These are phyloP conservation scores for Aureobasidium sp. DNA, from an alignment of 2,329 filamentous ascomycete species.

Conservation along the genomic window DNA sequence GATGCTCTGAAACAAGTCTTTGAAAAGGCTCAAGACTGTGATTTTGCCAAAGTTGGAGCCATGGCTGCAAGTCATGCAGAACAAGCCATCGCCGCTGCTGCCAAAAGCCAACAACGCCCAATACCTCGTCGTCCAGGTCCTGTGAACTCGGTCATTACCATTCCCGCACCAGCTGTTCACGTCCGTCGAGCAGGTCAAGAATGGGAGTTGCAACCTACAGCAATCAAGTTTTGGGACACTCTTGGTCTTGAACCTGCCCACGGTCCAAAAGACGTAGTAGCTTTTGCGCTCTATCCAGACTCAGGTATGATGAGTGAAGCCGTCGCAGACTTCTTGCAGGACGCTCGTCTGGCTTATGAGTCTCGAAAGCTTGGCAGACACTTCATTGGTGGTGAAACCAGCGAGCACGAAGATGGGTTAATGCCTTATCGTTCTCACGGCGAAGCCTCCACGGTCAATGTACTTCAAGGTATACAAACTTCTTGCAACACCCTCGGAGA, in stretches of 20 bases:
- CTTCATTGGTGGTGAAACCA: constrained; percentile 34
- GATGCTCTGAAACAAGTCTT: constrained; percentile 18
- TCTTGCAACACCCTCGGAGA: constrained; percentile 12
- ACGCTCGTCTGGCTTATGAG: constrained; percentile 66
- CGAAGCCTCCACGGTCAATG: not conserved
- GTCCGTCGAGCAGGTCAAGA: constrained; percentile 62
- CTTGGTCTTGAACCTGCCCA: constrained; percentile 66
- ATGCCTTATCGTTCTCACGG: constrained; percentile 10
- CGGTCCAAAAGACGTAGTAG: constrained; percentile 63
- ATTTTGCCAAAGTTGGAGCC: constrained; percentile 25
- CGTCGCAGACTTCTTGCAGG: constrained; percentile 57
- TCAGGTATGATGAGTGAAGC: constrained; percentile 56
- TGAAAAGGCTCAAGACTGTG: constrained; percentile 19
- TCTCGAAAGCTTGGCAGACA: constrained; percentile 65
- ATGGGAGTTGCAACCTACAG: constrained; percentile 67
- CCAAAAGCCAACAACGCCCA: constrained; percentile 27
- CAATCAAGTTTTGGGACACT: constrained; percentile 74
- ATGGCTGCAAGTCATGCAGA: constrained; percentile 21
- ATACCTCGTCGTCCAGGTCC: constrained; percentile 22
- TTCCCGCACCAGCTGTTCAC: constrained; percentile 64
- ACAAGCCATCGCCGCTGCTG: constrained; percentile 2
- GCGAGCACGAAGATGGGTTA: constrained; percentile 3
- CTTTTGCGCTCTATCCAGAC: constrained; percentile 64
- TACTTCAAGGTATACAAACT: constrained; percentile 3
- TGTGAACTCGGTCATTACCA: constrained; percentile 42